A percentile compares a stretch with the other conserved stretches of the same genome.
phyloP scores from a whole-genome alignment of 2,329 filamentous ascomycete species.

The Fusarium falciforme region DNA sequence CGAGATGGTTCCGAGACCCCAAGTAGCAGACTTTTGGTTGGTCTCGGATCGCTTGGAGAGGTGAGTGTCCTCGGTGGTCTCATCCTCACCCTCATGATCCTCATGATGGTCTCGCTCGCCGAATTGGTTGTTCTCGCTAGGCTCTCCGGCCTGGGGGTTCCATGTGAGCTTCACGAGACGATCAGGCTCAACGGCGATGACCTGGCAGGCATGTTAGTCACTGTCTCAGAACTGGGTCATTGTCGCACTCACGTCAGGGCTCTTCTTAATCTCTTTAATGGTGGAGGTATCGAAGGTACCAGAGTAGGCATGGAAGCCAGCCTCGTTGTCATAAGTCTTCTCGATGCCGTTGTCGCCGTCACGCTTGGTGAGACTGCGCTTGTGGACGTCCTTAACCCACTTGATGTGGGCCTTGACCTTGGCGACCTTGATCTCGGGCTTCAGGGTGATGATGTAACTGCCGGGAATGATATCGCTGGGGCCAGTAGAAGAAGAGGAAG shows the following conservation, averaged over 20 bases:
- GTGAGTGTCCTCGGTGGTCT: not conserved
- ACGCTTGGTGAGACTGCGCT: slow-evolving; percentile 63
- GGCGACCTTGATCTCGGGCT: slow-evolving; percentile 58
- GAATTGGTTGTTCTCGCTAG: not conserved
- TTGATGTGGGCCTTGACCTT: slow-evolving; percentile 60
- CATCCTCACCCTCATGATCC: not conserved
- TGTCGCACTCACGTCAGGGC: slow-evolving; percentile 53
- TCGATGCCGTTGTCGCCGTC: slow-evolving; percentile 51
- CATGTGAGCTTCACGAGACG: slow-evolving; percentile 41
- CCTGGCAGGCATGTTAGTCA: slow-evolving; percentile 30
- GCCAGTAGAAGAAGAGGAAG: slow-evolving; percentile 14
- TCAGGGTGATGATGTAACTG: slow-evolving; percentile 72
- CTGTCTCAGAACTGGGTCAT: too few relatives aligned
- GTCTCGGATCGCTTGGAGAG: slow-evolving; percentile 42
- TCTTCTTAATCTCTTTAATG: slow-evolving; percentile 54
- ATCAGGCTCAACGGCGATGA: slow-evolving; percentile 46
- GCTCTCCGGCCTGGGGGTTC: slow-evolving; percentile 18
- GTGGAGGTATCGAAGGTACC: slow-evolving; percentile 56
- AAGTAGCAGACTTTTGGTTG: slow-evolving; percentile 45
- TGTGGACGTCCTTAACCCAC: slow-evolving; percentile 63
- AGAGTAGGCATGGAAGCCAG: slow-evolving; percentile 55
- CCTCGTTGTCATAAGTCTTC: slow-evolving; percentile 43
- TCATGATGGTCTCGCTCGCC: not conserved
- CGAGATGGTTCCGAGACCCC: slow-evolving; percentile 49
- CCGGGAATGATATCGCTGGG: slow-evolving; percentile 45